Evolutionary conservation across 2,329 filamentous ascomycete genomes (phyloP), one percentile per base, ranked within the genome.

Genomic region (Penicillium brevicompactum): DNA sequence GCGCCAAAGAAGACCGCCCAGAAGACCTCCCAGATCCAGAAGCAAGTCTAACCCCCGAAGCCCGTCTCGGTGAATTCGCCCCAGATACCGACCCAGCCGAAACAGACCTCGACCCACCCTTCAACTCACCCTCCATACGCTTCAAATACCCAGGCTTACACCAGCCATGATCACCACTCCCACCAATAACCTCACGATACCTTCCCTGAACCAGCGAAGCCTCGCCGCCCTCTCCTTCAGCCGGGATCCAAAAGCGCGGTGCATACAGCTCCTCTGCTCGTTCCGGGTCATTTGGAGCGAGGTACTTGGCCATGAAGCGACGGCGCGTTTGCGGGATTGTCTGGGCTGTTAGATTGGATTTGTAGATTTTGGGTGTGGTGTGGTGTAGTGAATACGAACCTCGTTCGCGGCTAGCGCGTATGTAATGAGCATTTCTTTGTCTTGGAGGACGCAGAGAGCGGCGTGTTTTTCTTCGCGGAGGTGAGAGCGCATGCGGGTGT

Each of bases 301-400:
- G 62, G 2, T 75, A 62, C 41, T 71, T 72, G 7, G 72, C 63
- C 27, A 69, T 57, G 52, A 76, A 74, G 34, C 70, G 68, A 7
- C 70, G 68, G 34, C 73, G 70, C 22, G 71, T 67, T 68, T 75
- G 70, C 1, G 74, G 73, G 47, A 76, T 68, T 40, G 74, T 73
- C 72, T 76, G 38, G 10, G n/a, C 32, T 9, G n/a, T 50, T 48
- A 42, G 32, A 38, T 52, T 50, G 34, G 44, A 32, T 16, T 34
- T n/a, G 42, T 22, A 53, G 34, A 42, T 21, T 31, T 34, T 22
- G 21, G 32, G 3, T 38, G 14, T 2, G n/a, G 9, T 13, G 11
- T 42, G 11, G n/a, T 16, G 10, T n/a, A 22, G 11, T 11, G n/a
- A 18, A 24, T 27, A 56, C 66, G 43, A 58, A 77, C 76, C 61